Evolutionary conservation across 345 rosid genomes (phyloP).

Genomic region (Turnera subulata): DNA sequence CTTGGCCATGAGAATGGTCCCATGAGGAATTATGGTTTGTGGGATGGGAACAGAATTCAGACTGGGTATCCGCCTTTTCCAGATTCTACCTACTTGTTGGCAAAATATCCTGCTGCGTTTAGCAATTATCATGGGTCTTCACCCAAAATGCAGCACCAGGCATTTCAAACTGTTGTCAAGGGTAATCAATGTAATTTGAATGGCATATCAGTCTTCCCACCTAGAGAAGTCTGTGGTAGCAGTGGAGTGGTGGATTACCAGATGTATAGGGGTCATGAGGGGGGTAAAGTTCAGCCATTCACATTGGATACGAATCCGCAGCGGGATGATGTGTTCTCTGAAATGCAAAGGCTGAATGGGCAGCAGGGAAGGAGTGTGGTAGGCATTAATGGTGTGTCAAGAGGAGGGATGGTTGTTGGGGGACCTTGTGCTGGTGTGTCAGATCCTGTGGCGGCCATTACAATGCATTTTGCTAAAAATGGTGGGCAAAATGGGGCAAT

Average conservation of each 20-base stretch:
- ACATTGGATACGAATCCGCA: constrained; percentile 49
- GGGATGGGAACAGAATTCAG: constrained; percentile 84
- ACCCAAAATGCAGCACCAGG: constrained; percentile 36
- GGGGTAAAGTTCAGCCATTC: constrained; percentile 35
- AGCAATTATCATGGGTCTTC: constrained; percentile 31
- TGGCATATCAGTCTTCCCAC: constrained; percentile 29
- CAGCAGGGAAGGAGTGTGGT: constrained; percentile 46
- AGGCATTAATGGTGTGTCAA: constrained; percentile 46
- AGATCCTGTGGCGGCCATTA: constrained; percentile 64
- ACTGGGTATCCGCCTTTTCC: constrained; percentile 73
- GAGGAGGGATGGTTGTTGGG: constrained; percentile 39
- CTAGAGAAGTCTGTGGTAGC: constrained; percentile 34
- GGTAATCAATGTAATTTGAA: constrained; percentile 29
- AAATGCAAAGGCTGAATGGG: constrained; percentile 44
- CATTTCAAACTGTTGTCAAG: constrained; percentile 32
- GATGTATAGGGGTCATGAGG: constrained; percentile 33
- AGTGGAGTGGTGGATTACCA: constrained; percentile 44
- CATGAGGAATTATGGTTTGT: constrained; percentile 59
- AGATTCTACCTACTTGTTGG: constrained; percentile 61
- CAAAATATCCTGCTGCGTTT: constrained; percentile 76
- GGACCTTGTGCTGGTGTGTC: constrained; percentile 43
- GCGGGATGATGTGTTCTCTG: constrained; percentile 34
- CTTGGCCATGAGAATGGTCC: constrained; percentile 56
- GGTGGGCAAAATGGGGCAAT: constrained; percentile 40
- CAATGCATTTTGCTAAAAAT: constrained; percentile 48